Conservation (phyloP, 2,329 filamentous ascomycete species). For the Epichloe baconii region DNA sequence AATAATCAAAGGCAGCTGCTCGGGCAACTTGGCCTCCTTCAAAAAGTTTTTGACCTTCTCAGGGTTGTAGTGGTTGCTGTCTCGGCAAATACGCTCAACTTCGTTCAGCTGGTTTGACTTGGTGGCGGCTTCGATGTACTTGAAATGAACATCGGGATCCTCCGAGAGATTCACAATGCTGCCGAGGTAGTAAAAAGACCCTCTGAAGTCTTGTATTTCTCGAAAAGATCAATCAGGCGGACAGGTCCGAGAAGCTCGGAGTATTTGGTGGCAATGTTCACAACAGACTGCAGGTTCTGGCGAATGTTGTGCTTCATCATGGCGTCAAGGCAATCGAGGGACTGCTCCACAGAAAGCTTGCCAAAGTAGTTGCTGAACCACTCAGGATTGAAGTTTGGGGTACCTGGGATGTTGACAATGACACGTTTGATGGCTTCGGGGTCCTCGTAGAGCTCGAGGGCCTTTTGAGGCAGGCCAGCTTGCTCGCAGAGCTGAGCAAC, state of each 20-base stretch:
- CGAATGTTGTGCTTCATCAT: conserved; percentile 97
- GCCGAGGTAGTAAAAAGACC: conserved; percentile 96
- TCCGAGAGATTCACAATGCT: conserved; percentile 96
- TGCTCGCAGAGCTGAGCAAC: conserved; percentile 89
- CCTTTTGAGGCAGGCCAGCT: conserved; percentile 73
- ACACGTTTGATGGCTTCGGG: conserved; percentile 82
- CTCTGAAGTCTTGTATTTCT: conserved; percentile 95
- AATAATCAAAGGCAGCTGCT: conserved; percentile 93
- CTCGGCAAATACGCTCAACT: conserved; percentile 92
- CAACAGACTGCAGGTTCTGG: conserved; percentile 87
- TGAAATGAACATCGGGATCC: conserved; percentile 93
- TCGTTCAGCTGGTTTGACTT: conserved; percentile 89
- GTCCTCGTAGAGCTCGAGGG: conserved; percentile 90
- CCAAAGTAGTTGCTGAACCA: conserved; percentile 92
- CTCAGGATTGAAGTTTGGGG: conserved; percentile 77
- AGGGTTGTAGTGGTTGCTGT: conserved; percentile 78
- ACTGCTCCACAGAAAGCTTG: conserved; percentile 88
- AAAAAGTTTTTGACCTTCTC: conserved; percentile 99
- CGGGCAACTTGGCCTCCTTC: conserved; percentile 83
- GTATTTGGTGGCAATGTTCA: conserved; percentile 95
- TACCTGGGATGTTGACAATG: conserved; percentile 66
- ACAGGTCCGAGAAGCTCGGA: conserved; percentile 86
- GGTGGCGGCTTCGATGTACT: conserved; percentile 96
- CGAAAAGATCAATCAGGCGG: conserved; percentile 80
- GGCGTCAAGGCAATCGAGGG: conserved; percentile 82